Conservation (phyloP, 176 grass and related monocot genomes). For the Puccinellia tenuiflora region DNA sequence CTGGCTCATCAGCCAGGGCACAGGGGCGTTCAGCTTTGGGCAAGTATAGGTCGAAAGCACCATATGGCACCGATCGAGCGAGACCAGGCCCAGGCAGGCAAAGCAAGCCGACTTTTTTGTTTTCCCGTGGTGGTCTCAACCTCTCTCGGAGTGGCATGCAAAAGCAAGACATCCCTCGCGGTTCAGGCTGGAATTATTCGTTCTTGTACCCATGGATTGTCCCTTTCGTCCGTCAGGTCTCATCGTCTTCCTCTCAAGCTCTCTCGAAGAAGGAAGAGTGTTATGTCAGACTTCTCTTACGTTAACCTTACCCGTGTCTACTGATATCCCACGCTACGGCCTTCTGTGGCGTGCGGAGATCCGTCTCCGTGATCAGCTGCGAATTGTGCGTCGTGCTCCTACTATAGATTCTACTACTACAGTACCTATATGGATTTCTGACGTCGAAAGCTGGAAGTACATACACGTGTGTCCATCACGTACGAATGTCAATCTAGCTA, state of each 20-base stretch:
- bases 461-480: no score
- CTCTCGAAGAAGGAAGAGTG: neutral
- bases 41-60: neutral
- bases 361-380: neutral
- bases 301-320: neutral
- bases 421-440: no score
- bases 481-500: no score
- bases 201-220: neutral
- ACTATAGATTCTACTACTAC: no score
- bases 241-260: no score
- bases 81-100: neutral
- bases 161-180: neutral
- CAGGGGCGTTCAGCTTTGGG: neutral
- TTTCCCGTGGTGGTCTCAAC: slow-evolving; percentile 4
- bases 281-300: neutral
- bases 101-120: neutral
- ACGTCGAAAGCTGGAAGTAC: no score
- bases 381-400: neutral
- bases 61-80: neutral
- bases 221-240: neutral
- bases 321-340: slow-evolving; percentile 1
- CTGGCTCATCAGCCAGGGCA: neutral
- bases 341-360: neutral
- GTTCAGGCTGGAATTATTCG: neutral
- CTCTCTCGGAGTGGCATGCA: slow-evolving; percentile 23